Evolutionary conservation across 768 basidiomycete genomes (phyloP).

Genomic region (Lenzites betulinus): DNA sequence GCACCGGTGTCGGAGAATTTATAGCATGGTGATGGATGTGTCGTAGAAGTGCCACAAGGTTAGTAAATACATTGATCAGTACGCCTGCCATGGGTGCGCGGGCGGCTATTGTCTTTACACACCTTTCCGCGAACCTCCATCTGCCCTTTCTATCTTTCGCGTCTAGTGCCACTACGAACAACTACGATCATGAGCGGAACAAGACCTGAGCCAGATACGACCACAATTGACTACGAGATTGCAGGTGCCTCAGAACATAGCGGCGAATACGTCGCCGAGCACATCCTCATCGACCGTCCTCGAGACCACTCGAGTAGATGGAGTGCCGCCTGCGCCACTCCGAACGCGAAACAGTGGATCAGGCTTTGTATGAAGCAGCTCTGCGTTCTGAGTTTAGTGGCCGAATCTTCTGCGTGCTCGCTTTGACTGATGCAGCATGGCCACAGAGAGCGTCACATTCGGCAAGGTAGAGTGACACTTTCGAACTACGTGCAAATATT

Average conservation of each 20-base stretch:
- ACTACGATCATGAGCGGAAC: slow-evolving; percentile 1
- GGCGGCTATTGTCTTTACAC: slow-evolving; percentile 8
- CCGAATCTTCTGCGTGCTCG: not conserved
- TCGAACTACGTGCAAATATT: not conserved
- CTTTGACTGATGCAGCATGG: slow-evolving; percentile 1
- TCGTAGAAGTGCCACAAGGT: not conserved
- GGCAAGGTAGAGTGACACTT: slow-evolving; percentile 60
- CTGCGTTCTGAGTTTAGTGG: slow-evolving; percentile 65
- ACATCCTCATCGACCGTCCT: slow-evolving; percentile 66
- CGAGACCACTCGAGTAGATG: slow-evolving; percentile 70
- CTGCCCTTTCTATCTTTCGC: not conserved
- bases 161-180: not conserved
- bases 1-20: too few species aligned
- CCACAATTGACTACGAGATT: slow-evolving; percentile 52
- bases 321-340: slow-evolving; percentile 66
- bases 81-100: slow-evolving; percentile 5
- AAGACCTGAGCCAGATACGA: slow-evolving; percentile 12
- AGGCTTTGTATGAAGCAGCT: slow-evolving; percentile 61
- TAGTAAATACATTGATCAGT: too few species aligned
- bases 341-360: slow-evolving; percentile 69
- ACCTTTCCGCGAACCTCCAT: slow-evolving; percentile 6
- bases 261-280: slow-evolving; percentile 66
- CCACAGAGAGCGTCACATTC: slow-evolving; percentile 69
- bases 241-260: slow-evolving; percentile 70
- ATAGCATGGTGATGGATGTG: too few species aligned